phyloP scores from a whole-genome alignment of 2,329 filamentous ascomycete genomes.

The Aspergillus intermedius region DNA sequence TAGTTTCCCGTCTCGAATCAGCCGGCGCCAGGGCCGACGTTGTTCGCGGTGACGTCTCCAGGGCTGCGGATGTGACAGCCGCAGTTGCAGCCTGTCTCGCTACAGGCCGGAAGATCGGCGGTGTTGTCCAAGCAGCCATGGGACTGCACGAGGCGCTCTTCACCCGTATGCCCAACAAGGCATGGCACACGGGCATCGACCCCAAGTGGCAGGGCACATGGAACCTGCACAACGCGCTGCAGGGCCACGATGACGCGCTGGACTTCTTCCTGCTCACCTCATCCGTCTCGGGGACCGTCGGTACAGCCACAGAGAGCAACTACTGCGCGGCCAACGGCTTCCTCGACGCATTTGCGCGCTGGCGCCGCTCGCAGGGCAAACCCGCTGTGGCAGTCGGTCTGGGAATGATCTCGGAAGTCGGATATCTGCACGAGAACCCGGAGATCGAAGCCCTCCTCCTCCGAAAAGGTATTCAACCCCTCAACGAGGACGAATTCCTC shows the following conservation, averaged over 20 bases:
- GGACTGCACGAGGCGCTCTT: not conserved
- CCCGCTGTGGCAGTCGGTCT: constrained; percentile 25
- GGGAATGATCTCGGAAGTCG: constrained; percentile 34
- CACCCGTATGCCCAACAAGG: not conserved
- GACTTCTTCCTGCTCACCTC: not conserved
- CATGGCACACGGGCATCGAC: not conserved
- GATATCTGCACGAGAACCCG: constrained; percentile 30
- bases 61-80: not conserved
- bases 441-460: constrained; percentile 31
- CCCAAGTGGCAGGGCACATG: not conserved
- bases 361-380: constrained; percentile 20
- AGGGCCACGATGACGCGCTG: not conserved
- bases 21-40: not conserved
- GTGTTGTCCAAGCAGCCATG: constrained; percentile 2
- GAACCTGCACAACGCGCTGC: constrained; percentile 4
- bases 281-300: not conserved
- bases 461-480: constrained; percentile 30
- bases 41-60: not conserved
- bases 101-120: not conserved
- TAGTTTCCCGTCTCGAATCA: not conserved
- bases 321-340: constrained; percentile 12
- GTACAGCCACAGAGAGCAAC: constrained; percentile 1
- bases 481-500: constrained; percentile 28
- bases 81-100: not conserved
- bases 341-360: constrained; percentile 29